Base-by-base conservation (phyloP, 805 yeast genomes). In the Saccharomycopsis schoenii region DNA sequence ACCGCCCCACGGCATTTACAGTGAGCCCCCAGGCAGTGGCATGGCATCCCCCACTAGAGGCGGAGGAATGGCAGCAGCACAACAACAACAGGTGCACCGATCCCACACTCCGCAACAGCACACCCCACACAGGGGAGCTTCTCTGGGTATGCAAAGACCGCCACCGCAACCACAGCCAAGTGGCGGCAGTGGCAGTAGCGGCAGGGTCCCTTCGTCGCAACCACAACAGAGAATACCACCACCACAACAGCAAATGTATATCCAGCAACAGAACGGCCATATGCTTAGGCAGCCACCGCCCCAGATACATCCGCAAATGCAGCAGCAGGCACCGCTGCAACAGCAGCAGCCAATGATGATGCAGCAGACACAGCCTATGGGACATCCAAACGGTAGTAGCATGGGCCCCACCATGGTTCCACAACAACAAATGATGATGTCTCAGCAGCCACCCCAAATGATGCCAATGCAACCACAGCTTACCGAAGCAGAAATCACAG, bases 401-500 rank as follows among this genome's bases (percentile, higher is more conserved):
- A 60, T 12, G 60, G 47, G 51, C 1, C 34, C 39, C 14, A 29
- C 43, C 4, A 42, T 41, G 56, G 56, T 34, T 52, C 56, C 39
- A 17, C 41, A 36, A 40, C 43, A 29, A 11, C 43, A 36, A 4
- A 25, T 56, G 52, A 40, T 29, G 52, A 39, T 24, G 43, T 41
- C 55, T 51, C 63, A 59, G 41, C 57, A 62, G 4, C 60, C 64
- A 19, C 58, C 34, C 9, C 63, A 63, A 40, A 62, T 60, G 21
- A 62, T 59, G 40, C 66, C 66, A 10, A 14, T 63, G 14, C 34
- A 29, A 10, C 39, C 25, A 12, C 66, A 61, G 36, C 51, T 43
- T 24, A 63, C 64, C 24, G 64, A 61, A 15, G 66, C 64, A 9
- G 66, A 63, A 47, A 43, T 62, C 25, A 37, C 81, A 17, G 84